phyloP scores from a whole-genome alignment of 2,329 filamentous ascomycete species.

The Aspergillus texensis region DNA sequence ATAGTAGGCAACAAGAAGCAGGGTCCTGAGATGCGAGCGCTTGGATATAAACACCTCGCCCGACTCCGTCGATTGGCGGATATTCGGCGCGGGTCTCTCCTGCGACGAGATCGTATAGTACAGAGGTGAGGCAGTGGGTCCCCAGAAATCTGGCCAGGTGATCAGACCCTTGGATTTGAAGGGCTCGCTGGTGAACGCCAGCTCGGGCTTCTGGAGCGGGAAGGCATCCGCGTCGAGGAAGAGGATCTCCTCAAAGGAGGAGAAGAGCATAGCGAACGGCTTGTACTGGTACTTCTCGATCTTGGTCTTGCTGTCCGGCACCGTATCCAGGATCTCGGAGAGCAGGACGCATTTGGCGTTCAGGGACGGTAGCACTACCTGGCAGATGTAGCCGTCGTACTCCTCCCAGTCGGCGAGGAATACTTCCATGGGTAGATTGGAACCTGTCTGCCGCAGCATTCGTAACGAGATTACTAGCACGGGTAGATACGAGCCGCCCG shows the following conservation, averaged over 20 bases:
- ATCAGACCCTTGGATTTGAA: constrained; percentile 46
- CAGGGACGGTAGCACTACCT: neutral
- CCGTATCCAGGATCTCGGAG: constrained; percentile 40
- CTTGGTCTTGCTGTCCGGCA: constrained; percentile 21
- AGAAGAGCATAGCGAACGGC: constrained; percentile 52
- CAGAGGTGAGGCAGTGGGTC: constrained; percentile 37
- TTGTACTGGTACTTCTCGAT: constrained; percentile 53
- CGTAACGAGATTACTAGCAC: constrained; percentile 24
- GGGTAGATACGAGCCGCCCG: constrained; percentile 23
- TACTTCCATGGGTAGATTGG: constrained; percentile 21
- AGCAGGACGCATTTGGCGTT: constrained; percentile 39
- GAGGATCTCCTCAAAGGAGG: constrained; percentile 52
- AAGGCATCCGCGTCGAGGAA: constrained; percentile 54
- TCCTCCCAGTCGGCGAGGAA: constrained; percentile 20
- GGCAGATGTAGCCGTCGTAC: constrained; percentile 5
- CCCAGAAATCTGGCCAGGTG: constrained; percentile 54
- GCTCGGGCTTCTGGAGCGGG: constrained; percentile 44
- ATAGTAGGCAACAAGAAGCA: constrained; percentile 53
- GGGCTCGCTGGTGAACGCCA: constrained; percentile 43
- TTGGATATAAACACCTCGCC: constrained; percentile 52
- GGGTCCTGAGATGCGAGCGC: constrained; percentile 40
- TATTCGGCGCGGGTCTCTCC: constrained; percentile 21
- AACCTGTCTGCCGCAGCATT: constrained; percentile 25
- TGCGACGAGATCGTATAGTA: constrained; percentile 43
- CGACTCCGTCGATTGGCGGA: constrained; percentile 43